Evolutionary conservation across 768 basidiomycete species (phyloP).

Genomic region (Russula virescens): DNA sequence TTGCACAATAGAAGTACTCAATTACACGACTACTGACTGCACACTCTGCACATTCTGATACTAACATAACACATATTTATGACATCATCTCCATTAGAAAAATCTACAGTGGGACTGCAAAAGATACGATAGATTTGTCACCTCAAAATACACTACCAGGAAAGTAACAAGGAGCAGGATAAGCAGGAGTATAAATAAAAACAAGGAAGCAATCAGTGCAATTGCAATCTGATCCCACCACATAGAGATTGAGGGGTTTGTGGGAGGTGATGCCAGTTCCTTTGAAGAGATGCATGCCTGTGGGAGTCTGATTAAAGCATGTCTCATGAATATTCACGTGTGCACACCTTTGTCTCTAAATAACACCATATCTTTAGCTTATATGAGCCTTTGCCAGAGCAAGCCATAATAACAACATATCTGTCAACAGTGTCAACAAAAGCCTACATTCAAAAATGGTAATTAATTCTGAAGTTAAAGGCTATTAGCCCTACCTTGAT

Average conservation of each 20-base stretch:
- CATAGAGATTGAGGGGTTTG: background rate
- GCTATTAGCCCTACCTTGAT: background rate
- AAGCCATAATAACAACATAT: background rate
- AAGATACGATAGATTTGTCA: too few relatives aligned
- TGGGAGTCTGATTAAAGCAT: background rate
- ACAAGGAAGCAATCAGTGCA: background rate
- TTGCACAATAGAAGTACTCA: too few relatives aligned
- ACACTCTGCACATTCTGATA: too few relatives aligned
- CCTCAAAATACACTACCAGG: too few relatives aligned
- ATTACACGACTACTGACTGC: too few relatives aligned
- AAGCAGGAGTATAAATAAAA: background rate
- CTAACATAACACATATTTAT: too few relatives aligned
- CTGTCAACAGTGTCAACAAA: background rate
- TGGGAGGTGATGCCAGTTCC: background rate
- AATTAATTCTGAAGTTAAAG: background rate
- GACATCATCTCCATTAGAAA: too few relatives aligned
- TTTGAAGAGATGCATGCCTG: background rate
- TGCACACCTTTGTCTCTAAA: background rate
- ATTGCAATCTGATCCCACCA: background rate
- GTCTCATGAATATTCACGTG: background rate
- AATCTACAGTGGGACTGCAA: too few relatives aligned
- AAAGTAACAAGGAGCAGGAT: too few relatives aligned
- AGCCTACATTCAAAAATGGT: background rate
- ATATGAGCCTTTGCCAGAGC: background rate
- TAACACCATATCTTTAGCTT: background rate